Conservation (phyloP, 2,329 filamentous ascomycete species). For the Phyllosticta capitalensis region DNA sequence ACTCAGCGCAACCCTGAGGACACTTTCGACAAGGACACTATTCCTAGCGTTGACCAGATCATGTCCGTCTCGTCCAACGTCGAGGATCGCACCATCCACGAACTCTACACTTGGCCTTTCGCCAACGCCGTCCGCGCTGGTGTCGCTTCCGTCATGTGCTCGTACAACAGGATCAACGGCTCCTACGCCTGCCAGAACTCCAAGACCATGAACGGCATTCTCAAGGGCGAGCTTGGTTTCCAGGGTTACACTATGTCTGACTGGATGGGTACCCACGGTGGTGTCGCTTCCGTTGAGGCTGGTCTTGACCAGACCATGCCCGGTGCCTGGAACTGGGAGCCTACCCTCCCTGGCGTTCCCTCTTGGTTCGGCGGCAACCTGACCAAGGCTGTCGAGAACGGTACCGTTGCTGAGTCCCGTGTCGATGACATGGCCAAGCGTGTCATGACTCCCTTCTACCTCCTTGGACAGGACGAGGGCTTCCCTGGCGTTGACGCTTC, state of each 20-base stretch:
- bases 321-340: conserved; percentile 17
- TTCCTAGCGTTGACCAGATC: conserved; percentile 22
- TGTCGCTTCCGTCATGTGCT: conserved; percentile 44
- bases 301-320: conserved; percentile 18
- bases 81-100: conserved; percentile 65
- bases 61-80: conserved; percentile 44
- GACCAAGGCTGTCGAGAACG: conserved; percentile 31
- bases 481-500: conserved; percentile 30
- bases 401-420: conserved; percentile 29
- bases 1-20: conserved; percentile 42
- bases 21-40: conserved; percentile 34
- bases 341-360: conserved; percentile 42
- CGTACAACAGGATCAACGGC: conserved; percentile 28
- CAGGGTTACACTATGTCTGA: conserved; percentile 20
- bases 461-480: conserved; percentile 30
- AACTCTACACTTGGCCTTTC: conserved; percentile 72
- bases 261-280: conserved; percentile 20
- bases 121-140: conserved; percentile 61
- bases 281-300: conserved; percentile 19
- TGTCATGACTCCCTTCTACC: conserved; percentile 39
- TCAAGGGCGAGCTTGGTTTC: conserved; percentile 40
- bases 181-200: conserved; percentile 38
- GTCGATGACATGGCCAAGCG: conserved; percentile 39
- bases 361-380: conserved; percentile 22
- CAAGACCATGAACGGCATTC: conserved; percentile 35